These are phyloP conservation scores for Citeromyces matritensis DNA, from an alignment of 805 yeast genomes.

Conservation along the genomic window DNA sequence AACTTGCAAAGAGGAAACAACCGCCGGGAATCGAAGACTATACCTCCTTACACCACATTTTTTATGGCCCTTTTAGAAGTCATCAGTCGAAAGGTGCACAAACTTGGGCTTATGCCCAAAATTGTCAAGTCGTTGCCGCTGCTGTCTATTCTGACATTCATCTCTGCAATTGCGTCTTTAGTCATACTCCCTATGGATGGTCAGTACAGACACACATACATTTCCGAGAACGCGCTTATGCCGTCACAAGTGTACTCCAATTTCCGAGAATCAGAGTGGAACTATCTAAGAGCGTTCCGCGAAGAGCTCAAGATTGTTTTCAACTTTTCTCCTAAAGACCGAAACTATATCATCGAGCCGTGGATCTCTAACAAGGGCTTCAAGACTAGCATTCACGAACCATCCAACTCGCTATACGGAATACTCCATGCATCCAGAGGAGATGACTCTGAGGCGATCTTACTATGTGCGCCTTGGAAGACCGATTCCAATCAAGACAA, in stretches of 20 bases:
- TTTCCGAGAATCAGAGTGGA: conserved; percentile 92
- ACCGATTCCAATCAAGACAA: conserved; percentile 40
- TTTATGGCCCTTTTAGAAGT: conserved; percentile 35
- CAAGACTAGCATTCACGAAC: conserved; percentile 32
- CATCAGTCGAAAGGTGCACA: conserved; percentile 24
- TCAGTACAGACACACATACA: conserved; percentile 68
- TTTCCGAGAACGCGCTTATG: conserved; percentile 91
- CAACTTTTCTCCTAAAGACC: conserved; percentile 11
- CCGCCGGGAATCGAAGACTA: too few species aligned
- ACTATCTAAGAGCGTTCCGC: conserved; percentile 73
- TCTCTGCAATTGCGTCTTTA: conserved; percentile 44
- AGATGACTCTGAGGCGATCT: conserved; percentile 92
- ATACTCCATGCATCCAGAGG: conserved; percentile 88
- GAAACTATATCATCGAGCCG: conserved; percentile 28
- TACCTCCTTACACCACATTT: too few species aligned
- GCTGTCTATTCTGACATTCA: conserved; percentile 22
- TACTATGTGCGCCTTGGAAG: conserved; percentile 77
- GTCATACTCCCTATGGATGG: conserved; percentile 64
- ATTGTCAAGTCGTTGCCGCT: conserved; percentile 24
- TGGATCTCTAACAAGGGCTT: conserved; percentile 69
- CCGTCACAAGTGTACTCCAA: conserved; percentile 92
- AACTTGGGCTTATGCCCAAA: conserved; percentile 29
- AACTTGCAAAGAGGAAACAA: too few species aligned
- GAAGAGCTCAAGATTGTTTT: conserved; percentile 31
- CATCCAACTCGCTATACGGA: conserved; percentile 38